Conservation (phyloP, 2,329 filamentous ascomycete species). For the Chaetomium globosum region DNA sequence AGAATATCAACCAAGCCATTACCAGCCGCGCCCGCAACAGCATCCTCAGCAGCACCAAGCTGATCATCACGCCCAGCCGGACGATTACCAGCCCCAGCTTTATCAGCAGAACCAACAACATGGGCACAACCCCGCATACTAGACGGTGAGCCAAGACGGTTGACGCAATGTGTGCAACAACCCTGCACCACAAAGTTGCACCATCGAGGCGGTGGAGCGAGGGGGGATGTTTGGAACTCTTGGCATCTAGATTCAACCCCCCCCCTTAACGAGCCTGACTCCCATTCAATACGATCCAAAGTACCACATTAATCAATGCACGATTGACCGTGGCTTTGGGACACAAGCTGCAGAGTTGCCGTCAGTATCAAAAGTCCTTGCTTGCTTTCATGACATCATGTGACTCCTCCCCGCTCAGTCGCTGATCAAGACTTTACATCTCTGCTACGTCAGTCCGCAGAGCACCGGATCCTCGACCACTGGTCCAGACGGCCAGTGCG, state of each 20-base stretch:
- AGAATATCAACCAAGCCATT: conserved; percentile 23
- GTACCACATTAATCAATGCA: too few species aligned
- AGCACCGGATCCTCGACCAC: too few species aligned
- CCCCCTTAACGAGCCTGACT: too few species aligned
- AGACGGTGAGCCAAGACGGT: background rate
- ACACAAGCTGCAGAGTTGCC: too few species aligned
- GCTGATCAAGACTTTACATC: too few species aligned
- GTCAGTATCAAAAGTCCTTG: too few species aligned
- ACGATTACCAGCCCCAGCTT: conserved; percentile 28
- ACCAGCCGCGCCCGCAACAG: conserved; percentile 31
- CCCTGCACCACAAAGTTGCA: background rate
- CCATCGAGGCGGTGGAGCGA: background rate
- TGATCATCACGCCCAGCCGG: conserved; percentile 22
- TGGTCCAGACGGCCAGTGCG: too few species aligned
- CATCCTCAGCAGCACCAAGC: conserved; percentile 28
- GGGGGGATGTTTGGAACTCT: background rate
- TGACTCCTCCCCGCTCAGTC: too few species aligned
- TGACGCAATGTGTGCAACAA: background rate
- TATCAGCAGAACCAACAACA: conserved; percentile 34
- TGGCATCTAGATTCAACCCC: background rate
- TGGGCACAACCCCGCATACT: conserved; percentile 39
- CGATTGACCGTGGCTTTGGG: too few species aligned
- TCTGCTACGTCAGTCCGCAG: too few species aligned
- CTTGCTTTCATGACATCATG: too few species aligned
- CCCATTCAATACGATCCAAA: too few species aligned